Conservation (phyloP, 805 yeast species). For the Zygosaccharomyces rouxii region DNA sequence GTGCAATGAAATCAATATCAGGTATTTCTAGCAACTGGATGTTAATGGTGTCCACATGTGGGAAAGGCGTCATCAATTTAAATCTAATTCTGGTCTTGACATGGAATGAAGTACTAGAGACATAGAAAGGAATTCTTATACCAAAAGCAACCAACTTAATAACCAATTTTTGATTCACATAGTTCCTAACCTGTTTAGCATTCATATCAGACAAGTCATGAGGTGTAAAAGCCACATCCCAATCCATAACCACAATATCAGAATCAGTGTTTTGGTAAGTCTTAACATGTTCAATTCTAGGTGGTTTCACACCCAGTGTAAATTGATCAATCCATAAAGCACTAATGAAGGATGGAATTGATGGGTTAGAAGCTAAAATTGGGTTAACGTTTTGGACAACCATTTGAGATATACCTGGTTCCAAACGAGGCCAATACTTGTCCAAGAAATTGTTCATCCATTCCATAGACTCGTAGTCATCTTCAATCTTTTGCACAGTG, state of each 20-base stretch:
- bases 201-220: constrained; percentile 80
- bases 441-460: constrained; percentile 89
- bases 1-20: constrained; percentile 76
- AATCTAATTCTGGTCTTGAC: constrained; percentile 75
- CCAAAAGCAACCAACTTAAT: constrained; percentile 83
- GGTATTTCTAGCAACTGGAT: constrained; percentile 85
- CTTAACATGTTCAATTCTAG: constrained; percentile 84
- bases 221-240: constrained; percentile 93
- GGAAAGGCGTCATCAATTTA: constrained; percentile 85
- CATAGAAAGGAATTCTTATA: constrained; percentile 68
- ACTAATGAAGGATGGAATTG: constrained; percentile 75
- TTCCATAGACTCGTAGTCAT: constrained; percentile 89
- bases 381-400: constrained; percentile 84
- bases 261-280: constrained; percentile 85
- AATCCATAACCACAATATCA: constrained; percentile 96
- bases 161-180: constrained; percentile 75
- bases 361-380: constrained; percentile 67
- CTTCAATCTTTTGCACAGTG: constrained; percentile 73
- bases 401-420: constrained; percentile 83
- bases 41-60: constrained; percentile 89
- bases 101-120: constrained; percentile 73
- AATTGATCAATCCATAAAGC: constrained; percentile 81
- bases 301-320: constrained; percentile 94
- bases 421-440: constrained; percentile 87
- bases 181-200: constrained; percentile 76